phyloP scores from a whole-genome alignment of 2,329 filamentous ascomycete species.

The Aspergillus calidoustus region DNA sequence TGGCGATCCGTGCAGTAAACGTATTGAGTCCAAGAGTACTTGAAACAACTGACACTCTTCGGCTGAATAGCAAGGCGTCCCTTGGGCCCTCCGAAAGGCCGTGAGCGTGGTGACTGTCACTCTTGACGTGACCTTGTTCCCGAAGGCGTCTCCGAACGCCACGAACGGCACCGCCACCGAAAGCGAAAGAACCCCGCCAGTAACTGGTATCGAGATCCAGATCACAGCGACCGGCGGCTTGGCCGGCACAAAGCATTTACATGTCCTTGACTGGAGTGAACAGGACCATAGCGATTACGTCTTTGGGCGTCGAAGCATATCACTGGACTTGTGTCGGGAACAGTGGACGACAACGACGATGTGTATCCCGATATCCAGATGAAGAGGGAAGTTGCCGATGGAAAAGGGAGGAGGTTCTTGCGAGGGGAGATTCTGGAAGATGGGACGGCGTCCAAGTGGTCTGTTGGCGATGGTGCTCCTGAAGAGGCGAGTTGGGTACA shows the following conservation, averaged over 20 bases:
- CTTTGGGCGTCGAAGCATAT: neutral
- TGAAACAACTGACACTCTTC: neutral
- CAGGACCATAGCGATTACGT: neutral
- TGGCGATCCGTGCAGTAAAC: neutral
- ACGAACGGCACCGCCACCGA: neutral
- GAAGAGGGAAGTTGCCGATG: neutral
- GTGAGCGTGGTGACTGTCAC: neutral
- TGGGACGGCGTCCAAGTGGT: neutral
- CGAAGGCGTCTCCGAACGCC: neutral
- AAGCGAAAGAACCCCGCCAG: neutral
- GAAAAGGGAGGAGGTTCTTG: neutral
- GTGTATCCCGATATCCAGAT: neutral
- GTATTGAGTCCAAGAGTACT: neutral
- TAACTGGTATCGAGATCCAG: neutral
- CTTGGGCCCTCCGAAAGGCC: neutral
- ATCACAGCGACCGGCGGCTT: neutral
- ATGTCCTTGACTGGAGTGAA: neutral
- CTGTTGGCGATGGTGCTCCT: neutral
- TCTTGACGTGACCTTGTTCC: neutral
- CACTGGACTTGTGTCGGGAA: neutral
- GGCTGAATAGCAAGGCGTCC: neutral
- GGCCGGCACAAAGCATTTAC: neutral
- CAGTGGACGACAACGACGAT: neutral
- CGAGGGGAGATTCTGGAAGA: neutral
- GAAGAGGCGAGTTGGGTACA: constrained; percentile 3